Conservation (phyloP, 371 early-diverging fungal genomes). For the Saksenaea vasiformis region DNA sequence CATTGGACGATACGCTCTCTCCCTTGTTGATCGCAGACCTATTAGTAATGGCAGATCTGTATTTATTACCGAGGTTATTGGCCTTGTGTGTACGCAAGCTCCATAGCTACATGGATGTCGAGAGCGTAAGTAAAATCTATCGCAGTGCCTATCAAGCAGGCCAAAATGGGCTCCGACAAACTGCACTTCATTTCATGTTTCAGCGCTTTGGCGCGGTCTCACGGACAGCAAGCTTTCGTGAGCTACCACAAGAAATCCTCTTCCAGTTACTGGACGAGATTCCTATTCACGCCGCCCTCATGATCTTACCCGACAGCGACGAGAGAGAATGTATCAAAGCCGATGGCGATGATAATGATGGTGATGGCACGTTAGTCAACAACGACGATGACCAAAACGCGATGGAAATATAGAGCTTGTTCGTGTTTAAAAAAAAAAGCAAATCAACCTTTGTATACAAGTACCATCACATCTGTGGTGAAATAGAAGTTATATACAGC, state of each 20-base stretch:
- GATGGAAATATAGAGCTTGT: not conserved
- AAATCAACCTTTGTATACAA: no score
- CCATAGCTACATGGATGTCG: conserved; percentile 52
- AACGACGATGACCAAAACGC: not conserved
- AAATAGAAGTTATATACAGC: no score
- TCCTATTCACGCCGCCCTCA: conserved; percentile 20
- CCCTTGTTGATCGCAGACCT: conserved; percentile 53
- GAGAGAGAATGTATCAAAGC: not conserved
- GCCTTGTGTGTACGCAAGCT: conserved; percentile 51
- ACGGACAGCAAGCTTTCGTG: conserved; percentile 54
- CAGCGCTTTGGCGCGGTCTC: conserved; percentile 62
- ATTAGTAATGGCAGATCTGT: conserved; percentile 62
- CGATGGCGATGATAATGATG: not conserved
- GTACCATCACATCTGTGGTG: no score
- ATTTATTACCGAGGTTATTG: conserved; percentile 54
- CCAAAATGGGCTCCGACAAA: conserved; percentile 56
- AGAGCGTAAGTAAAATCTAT: conserved; percentile 56
- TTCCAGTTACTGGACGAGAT: conserved; percentile 64
- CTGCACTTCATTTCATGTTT: conserved; percentile 57
- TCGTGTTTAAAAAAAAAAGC: no score
- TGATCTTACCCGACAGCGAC: not conserved
- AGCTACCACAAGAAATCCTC: conserved; percentile 52
- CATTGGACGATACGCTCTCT: conserved; percentile 32
- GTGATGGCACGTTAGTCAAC: not conserved
- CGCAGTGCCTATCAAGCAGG: conserved; percentile 54